These are phyloP conservation scores for Thymus quinquecostatus DNA, from an alignment of 257 asterid species.

Conservation along the genomic window DNA sequence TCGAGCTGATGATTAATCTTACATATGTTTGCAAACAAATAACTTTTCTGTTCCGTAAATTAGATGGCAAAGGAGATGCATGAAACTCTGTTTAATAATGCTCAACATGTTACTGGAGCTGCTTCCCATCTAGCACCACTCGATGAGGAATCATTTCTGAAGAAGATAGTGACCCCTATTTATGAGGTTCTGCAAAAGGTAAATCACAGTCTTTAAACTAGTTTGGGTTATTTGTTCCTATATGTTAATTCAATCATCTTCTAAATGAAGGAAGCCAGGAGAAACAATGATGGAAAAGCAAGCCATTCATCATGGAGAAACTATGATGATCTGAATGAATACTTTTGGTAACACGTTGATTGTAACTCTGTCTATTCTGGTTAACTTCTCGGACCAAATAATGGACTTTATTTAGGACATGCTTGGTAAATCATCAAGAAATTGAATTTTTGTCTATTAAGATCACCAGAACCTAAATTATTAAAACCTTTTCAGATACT, in stretches of 20 bases:
- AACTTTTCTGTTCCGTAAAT: constrained; percentile 24
- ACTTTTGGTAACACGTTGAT: constrained; percentile 76
- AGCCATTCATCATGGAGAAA: constrained; percentile 99
- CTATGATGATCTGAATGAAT: constrained; percentile 95
- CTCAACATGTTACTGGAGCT: constrained; percentile 71
- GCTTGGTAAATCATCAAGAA: neutral
- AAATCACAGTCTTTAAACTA: constrained; percentile 27
- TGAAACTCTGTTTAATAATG: constrained; percentile 64
- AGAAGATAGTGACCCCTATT: constrained; percentile 82
- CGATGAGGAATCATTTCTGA: constrained; percentile 77
- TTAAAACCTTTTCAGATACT: neutral
- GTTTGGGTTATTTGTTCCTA: constrained; percentile 21
- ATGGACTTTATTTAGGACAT: neutral
- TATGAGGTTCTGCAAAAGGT: constrained; percentile 85
- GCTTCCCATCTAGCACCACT: constrained; percentile 54
- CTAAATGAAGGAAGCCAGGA: constrained; percentile 74
- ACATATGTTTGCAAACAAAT: constrained; percentile 7
- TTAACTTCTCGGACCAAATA: neutral
- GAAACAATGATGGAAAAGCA: constrained; percentile 81
- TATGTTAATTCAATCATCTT: constrained; percentile 25
- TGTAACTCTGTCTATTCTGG: neutral
- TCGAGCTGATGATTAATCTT: constrained; percentile 5
- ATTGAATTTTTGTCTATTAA: neutral
- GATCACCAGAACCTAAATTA: neutral
- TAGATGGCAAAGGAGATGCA: constrained; percentile 82